Conservation (phyloP, 345 rosid genomes). For the Citropsis articulata region DNA sequence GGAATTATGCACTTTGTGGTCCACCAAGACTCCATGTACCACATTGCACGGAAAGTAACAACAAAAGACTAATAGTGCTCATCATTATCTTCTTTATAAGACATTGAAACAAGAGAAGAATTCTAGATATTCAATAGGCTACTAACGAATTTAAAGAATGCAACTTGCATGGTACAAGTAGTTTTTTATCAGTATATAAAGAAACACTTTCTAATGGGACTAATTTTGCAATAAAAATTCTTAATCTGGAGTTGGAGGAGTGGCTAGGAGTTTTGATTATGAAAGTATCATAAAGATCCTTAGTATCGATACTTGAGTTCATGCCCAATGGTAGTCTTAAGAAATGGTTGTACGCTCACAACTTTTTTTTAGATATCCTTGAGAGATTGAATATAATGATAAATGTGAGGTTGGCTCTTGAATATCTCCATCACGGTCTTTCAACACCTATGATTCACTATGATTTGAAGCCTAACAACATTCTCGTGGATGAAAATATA, state of each 20-base stretch:
- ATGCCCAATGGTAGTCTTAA: too few species aligned
- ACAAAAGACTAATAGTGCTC: background rate
- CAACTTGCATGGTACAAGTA: too few species aligned
- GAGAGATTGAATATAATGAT: background rate
- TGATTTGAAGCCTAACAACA: too few species aligned
- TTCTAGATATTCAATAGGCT: background rate
- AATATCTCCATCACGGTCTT: too few species aligned
- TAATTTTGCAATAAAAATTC: background rate
- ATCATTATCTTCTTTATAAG: background rate
- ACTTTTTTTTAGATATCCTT: background rate
- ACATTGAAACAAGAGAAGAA: background rate
- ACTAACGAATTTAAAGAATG: background rate
- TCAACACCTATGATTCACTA: too few species aligned
- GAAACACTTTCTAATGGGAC: too few species aligned
- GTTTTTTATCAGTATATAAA: too few species aligned
- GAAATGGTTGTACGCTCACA: background rate
- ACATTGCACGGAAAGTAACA: background rate
- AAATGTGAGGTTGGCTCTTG: too few species aligned
- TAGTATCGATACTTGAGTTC: background rate
- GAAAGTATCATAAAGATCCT: slow-evolving; percentile 9
- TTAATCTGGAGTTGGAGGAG: slow-evolving; percentile 5
- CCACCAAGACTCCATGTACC: background rate
- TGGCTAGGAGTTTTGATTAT: background rate
- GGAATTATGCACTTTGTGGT: slow-evolving; percentile 15
- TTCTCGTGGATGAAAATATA: too few species aligned